These are phyloP conservation scores for Lachancea kluyveri DNA, from an alignment of 805 yeast species.

Conservation along the genomic window DNA sequence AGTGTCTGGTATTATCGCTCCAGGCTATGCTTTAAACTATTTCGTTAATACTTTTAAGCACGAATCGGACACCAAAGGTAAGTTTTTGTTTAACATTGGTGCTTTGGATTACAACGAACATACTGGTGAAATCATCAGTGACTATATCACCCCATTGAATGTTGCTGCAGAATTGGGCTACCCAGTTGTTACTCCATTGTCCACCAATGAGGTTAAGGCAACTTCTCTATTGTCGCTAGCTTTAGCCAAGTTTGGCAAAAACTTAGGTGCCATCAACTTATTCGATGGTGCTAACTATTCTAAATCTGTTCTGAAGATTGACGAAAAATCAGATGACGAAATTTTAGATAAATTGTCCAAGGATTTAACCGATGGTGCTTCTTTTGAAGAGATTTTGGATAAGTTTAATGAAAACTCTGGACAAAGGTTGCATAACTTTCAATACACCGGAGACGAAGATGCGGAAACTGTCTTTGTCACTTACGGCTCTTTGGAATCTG, in stretches of 20 bases:
- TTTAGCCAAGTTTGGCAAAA: slow-evolving; percentile 40
- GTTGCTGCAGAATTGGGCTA: slow-evolving; percentile 58
- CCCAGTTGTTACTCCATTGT: slow-evolving; percentile 65
- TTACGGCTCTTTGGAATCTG: slow-evolving; percentile 67
- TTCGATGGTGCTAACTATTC: slow-evolving; percentile 66
- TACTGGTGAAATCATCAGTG: slow-evolving; percentile 49
- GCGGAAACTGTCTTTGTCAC: slow-evolving; percentile 75
- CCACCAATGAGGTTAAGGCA: slow-evolving; percentile 58
- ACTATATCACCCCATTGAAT: slow-evolving; percentile 54
- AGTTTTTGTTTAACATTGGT: slow-evolving; percentile 67
- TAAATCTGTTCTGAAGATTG: slow-evolving; percentile 17
- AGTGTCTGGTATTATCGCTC: slow-evolving; percentile 42
- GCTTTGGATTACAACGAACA: slow-evolving; percentile 64
- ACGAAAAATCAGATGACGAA: slow-evolving; percentile 12
- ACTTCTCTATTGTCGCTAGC: slow-evolving; percentile 58
- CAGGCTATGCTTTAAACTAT: slow-evolving; percentile 60
- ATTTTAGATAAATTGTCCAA: slow-evolving; percentile 12
- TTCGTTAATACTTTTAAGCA: slow-evolving; percentile 55
- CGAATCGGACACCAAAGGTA: slow-evolving; percentile 35
- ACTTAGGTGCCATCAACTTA: slow-evolving; percentile 53
- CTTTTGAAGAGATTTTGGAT: slow-evolving; percentile 23
- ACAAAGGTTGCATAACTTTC: slow-evolving; percentile 23
- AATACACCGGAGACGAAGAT: slow-evolving; percentile 56
- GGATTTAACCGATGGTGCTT: slow-evolving; percentile 10
- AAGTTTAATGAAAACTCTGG: slow-evolving; percentile 24